Conservation (phyloP, 2,329 filamentous ascomycete genomes). For the Talaromyces verruculosus region DNA sequence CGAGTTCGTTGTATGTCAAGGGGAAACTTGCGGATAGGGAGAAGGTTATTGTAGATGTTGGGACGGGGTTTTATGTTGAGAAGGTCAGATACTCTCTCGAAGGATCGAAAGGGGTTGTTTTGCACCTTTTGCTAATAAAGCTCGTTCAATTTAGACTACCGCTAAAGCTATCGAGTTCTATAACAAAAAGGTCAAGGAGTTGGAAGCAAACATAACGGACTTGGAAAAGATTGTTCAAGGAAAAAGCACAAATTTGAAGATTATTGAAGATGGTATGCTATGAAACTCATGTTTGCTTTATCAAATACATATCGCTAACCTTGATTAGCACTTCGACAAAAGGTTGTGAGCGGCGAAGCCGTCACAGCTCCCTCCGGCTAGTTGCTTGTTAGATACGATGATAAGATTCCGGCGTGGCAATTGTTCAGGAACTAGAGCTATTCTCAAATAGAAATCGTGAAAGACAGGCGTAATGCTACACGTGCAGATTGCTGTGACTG, state of each 20-base stretch:
- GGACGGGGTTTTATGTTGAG: slow-evolving; percentile 91
- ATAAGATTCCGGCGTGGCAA: neutral
- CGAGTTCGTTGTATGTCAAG: slow-evolving; percentile 89
- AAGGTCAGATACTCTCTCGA: slow-evolving; percentile 59
- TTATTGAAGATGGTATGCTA: slow-evolving; percentile 79
- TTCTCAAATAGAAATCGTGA: neutral
- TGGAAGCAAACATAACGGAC: slow-evolving; percentile 64
- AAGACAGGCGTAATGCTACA: neutral
- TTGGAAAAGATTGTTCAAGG: slow-evolving; percentile 66
- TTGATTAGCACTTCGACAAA: slow-evolving; percentile 45
- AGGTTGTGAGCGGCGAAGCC: slow-evolving; percentile 50
- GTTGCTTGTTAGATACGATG: neutral
- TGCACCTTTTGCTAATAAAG: neutral
- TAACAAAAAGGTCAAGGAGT: slow-evolving; percentile 64
- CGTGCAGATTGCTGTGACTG: neutral
- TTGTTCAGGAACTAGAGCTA: neutral
- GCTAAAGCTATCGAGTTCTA: slow-evolving; percentile 67
- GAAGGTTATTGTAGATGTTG: slow-evolving; percentile 84
- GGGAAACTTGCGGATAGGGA: slow-evolving; percentile 73
- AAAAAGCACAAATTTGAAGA: slow-evolving; percentile 80
- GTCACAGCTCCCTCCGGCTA: slow-evolving; percentile 32
- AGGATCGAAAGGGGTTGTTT: neutral
- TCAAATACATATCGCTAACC: slow-evolving; percentile 25
- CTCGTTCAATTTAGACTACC: slow-evolving; percentile 44
- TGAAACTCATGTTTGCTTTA: neutral